Evolutionary conservation across 208 protist genomes (phyloP).

Genomic region (Leishmania guyanensis): DNA sequence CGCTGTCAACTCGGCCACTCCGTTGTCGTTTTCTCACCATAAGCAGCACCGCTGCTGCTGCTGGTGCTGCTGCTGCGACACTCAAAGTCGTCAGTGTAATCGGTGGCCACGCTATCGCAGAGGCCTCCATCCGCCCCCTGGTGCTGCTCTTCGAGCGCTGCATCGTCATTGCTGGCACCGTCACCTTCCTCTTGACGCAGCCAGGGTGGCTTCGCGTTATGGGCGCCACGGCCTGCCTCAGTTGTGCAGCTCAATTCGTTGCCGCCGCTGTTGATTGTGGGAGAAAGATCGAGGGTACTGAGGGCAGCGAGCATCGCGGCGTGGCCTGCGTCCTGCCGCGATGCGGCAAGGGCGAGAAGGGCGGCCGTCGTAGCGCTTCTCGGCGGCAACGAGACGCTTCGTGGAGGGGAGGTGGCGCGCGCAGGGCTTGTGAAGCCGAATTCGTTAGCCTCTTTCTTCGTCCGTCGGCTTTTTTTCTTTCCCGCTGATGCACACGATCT

Average conservation of each 20-base stretch:
- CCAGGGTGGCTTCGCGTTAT: constrained; percentile 10
- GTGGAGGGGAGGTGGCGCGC: not conserved
- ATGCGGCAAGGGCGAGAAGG: constrained; percentile 15
- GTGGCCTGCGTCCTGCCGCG: constrained; percentile 8
- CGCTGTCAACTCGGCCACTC: not conserved
- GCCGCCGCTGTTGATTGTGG: not conserved
- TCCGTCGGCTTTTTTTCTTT: not conserved
- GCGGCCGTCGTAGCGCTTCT: constrained; percentile 4
- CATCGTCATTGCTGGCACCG: not conserved
- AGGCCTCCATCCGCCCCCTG: not conserved
- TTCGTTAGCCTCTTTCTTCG: not conserved
- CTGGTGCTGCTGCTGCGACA: not conserved
- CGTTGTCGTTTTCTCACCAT: not conserved
- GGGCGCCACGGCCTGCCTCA: not conserved
- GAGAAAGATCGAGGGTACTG: constrained; percentile 5
- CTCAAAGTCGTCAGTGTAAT: constrained; percentile 42
- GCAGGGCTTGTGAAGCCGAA: no score
- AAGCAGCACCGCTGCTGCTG: not conserved
- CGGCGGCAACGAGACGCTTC: not conserved
- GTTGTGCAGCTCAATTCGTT: not conserved
- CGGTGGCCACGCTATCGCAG: not conserved
- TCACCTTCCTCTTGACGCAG: constrained; percentile 3
- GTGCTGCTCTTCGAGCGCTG: not conserved
- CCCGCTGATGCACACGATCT: not conserved
- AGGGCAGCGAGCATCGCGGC: constrained; percentile 27